Evolutionary conservation across 305 asterid genomes (phyloP).

Genomic region (Solanum hybrid): DNA sequence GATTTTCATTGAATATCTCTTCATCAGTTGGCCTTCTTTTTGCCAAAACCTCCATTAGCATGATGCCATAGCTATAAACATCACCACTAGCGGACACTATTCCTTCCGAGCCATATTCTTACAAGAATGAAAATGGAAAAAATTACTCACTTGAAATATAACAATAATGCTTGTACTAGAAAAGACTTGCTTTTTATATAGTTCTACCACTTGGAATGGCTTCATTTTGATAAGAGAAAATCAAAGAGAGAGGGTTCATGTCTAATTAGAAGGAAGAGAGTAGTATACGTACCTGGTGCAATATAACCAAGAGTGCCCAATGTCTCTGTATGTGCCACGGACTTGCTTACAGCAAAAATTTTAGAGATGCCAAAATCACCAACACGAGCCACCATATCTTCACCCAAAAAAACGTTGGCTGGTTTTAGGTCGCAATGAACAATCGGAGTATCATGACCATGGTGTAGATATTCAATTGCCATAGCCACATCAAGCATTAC

Average conservation of each 20-base stretch:
- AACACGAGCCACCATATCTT: slow-evolving; percentile 12
- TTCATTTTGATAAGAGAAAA: neutral
- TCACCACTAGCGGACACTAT: slow-evolving; percentile 18
- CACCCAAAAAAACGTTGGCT: slow-evolving; percentile 17
- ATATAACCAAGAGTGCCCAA: slow-evolving; percentile 26
- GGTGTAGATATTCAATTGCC: slow-evolving; percentile 25
- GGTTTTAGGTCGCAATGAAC: slow-evolving; percentile 28
- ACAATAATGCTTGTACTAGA: neutral
- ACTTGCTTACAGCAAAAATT: slow-evolving; percentile 7
- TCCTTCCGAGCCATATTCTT: slow-evolving; percentile 27
- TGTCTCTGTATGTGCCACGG: slow-evolving; percentile 10
- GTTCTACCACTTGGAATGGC: neutral
- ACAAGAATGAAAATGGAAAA: neutral
- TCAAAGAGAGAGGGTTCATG: neutral
- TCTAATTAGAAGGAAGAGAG: neutral
- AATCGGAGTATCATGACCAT: slow-evolving; percentile 4
- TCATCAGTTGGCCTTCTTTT: slow-evolving; percentile 14
- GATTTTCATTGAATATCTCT: slow-evolving; percentile 15
- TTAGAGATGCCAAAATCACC: slow-evolving; percentile 24
- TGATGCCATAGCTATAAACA: slow-evolving; percentile 22
- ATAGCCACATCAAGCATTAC: neutral
- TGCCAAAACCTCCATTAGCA: slow-evolving; percentile 18
- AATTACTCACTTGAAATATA: neutral
- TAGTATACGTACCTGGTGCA: slow-evolving; percentile 20
- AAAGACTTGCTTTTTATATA: neutral